phyloP scores from a whole-genome alignment of 2,329 filamentous ascomycete genomes.

The Penicillium sp. region DNA sequence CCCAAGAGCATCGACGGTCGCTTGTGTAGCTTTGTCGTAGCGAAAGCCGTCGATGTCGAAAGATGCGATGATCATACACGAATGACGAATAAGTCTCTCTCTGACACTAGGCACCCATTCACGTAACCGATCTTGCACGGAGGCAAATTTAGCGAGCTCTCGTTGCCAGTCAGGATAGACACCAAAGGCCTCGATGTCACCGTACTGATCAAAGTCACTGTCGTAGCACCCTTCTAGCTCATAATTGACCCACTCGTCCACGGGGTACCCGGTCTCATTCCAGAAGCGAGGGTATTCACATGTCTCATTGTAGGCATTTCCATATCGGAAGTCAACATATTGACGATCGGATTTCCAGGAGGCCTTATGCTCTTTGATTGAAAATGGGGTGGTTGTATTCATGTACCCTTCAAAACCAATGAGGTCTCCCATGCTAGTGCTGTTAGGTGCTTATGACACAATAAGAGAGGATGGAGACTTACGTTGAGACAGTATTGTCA shows the following conservation, averaged over 20 bases:
- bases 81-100: conserved; percentile 59
- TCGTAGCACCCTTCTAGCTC: conserved; percentile 58
- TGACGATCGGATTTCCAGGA: conserved; percentile 55
- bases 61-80: conserved; percentile 61
- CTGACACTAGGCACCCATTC: conserved; percentile 62
- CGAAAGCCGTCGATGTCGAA: conserved; percentile 68
- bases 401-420: conserved; percentile 62
- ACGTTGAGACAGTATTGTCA: conserved; percentile 66
- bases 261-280: conserved; percentile 56
- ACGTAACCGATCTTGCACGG: conserved; percentile 65
- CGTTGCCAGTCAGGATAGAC: conserved; percentile 63
- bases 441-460: neutral
- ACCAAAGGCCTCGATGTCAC: conserved; percentile 64
- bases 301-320: conserved; percentile 54
- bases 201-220: conserved; percentile 66
- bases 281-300: conserved; percentile 64
- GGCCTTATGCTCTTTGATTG: conserved; percentile 56
- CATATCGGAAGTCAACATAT: conserved; percentile 60
- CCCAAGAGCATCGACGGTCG: conserved; percentile 61
- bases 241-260: conserved; percentile 49
- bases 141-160: conserved; percentile 65
- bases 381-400: conserved; percentile 59
- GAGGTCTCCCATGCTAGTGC: conserved; percentile 54
- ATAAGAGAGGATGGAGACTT: conserved; percentile 27
- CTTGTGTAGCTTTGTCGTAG: conserved; percentile 66